Evolutionary conservation across 371 early-diverging fungal genomes (phyloP).

Genomic region (Zychaea mexicana): DNA sequence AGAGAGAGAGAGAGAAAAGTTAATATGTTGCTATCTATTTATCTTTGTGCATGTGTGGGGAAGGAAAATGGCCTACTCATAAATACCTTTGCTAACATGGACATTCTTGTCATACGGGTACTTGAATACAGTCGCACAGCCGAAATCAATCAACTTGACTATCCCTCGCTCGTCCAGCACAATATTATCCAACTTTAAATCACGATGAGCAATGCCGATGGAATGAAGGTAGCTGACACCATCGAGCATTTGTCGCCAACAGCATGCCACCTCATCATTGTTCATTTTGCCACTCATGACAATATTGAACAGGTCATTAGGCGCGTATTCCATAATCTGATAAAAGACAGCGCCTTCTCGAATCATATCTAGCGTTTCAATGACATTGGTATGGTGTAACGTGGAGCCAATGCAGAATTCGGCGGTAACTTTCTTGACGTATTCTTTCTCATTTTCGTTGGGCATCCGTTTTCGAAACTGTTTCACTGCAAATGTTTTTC

Average conservation of each 20-base stretch:
- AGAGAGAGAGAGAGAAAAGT: not conserved
- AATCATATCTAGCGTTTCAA: slow-evolving; percentile 81
- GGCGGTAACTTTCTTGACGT: slow-evolving; percentile 77
- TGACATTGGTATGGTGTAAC: slow-evolving; percentile 80
- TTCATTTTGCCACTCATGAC: slow-evolving; percentile 67
- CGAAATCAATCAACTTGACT: slow-evolving; percentile 92
- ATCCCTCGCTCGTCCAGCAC: slow-evolving; percentile 66
- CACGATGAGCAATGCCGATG: slow-evolving; percentile 83
- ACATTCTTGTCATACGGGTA: slow-evolving; percentile 58
- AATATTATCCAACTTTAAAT: slow-evolving; percentile 86
- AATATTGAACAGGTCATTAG: slow-evolving; percentile 70
- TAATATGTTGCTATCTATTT: too few relatives aligned
- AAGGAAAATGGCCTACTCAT: too few relatives aligned
- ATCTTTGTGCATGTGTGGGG: too few relatives aligned
- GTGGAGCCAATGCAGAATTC: slow-evolving; percentile 85
- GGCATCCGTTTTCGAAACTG: slow-evolving; percentile 71
- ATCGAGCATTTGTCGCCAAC: slow-evolving; percentile 71
- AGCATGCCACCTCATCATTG: slow-evolving; percentile 61
- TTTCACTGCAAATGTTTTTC: slow-evolving; percentile 75
- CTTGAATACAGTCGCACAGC: slow-evolving; percentile 79
- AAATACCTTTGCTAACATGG: slow-evolving; percentile 30
- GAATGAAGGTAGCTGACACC: slow-evolving; percentile 74
- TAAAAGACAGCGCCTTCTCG: slow-evolving; percentile 60
- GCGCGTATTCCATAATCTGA: slow-evolving; percentile 83
- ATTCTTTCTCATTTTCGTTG: slow-evolving; percentile 72